Base-by-base conservation (phyloP, 345 rosid genomes). In the Garcia nutans region DNA sequence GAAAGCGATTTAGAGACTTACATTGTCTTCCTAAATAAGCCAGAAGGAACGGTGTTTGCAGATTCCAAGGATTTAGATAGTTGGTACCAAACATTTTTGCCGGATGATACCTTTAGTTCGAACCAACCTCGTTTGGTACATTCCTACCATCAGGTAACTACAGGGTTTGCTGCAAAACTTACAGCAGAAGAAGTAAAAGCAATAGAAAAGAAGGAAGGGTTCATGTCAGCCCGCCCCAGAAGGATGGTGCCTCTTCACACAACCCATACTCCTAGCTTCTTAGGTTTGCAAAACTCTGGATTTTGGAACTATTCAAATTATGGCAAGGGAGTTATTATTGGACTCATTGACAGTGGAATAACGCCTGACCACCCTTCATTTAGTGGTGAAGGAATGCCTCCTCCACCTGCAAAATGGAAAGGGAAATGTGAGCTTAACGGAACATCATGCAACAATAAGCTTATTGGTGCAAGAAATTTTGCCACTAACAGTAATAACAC, bases 141-240 rank as follows among this genome's bases (percentile, higher is more conserved):
- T 37, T 37, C 41, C 41, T 37, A 37, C 41, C 41, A 37, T 6
- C 41, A 37, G 41, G 41, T 37, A 37, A 37, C 41, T 5, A 37
- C 41, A 26, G 91, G 91, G 26, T 88, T 90, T 75, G 82, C 89
- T 42, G 87, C 88, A 41, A 87, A 78, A 42, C 77, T 90, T 59
- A 81, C 90, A 24, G 72, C 64, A 31, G 80, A 81, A 50, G 88
- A 87, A 77, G 88, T 82, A 33, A 54, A 61, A 44, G 71, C 70
- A 6, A 69, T 89, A 74, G 72, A 37, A 37, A 37, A 37, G 68
- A 49, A 74, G 52, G 12, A 85, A 11, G 81, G 84, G n/a, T 85
- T 88, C 73, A 23, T 87, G 61, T 37, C 41, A 37, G 41, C 41
- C 41, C 41, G 41, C 41, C 41, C 41, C 41, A 37, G 41, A 37